Percentiles rank a stretch among this genome's conserved stretches.
Conservation (phyloP, 2,329 filamentous ascomycete genomes). For the Sclerotinia trifoliorum region DNA sequence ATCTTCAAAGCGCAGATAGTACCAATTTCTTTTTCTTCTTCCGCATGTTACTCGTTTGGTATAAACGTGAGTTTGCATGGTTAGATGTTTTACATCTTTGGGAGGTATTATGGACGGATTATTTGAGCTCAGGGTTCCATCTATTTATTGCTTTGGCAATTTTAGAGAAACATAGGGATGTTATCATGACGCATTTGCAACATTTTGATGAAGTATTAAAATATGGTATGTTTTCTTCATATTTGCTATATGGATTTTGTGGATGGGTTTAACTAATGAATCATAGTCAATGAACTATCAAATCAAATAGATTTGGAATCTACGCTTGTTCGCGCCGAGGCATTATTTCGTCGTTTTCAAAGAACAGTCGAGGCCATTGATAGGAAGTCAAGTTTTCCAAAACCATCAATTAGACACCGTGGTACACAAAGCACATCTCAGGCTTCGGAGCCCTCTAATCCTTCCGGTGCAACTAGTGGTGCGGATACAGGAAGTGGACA, state of each 20-base stretch:
- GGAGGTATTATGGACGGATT: constrained; percentile 95
- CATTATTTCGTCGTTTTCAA: constrained; percentile 83
- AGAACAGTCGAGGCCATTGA: constrained; percentile 87
- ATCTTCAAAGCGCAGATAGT: constrained; percentile 84
- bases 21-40: constrained; percentile 99
- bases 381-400: constrained; percentile 83
- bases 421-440: constrained; percentile 2
- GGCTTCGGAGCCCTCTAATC: not conserved
- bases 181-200: constrained; percentile 91
- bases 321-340: constrained; percentile 83
- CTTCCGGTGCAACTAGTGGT: constrained; percentile 6
- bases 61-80: constrained; percentile 96
- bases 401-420: constrained; percentile 45
- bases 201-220: constrained; percentile 98
- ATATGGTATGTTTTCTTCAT: constrained; percentile 63
- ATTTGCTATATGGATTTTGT: not conserved
- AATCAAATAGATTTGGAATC: constrained; percentile 87
- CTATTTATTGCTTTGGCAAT: constrained; percentile 93
- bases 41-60: constrained; percentile 98
- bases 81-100: constrained; percentile 80
- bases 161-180: constrained; percentile 89
- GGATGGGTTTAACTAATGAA: constrained; percentile 10
- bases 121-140: constrained; percentile 83
- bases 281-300: constrained; percentile 85
- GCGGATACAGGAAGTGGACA: constrained; percentile 33